Percentiles rank a stretch among this genome's conserved stretches.
Evolutionary conservation across 2,329 filamentous ascomycete species (phyloP).

Genomic region (Dactylellina parvicollis): DNA sequence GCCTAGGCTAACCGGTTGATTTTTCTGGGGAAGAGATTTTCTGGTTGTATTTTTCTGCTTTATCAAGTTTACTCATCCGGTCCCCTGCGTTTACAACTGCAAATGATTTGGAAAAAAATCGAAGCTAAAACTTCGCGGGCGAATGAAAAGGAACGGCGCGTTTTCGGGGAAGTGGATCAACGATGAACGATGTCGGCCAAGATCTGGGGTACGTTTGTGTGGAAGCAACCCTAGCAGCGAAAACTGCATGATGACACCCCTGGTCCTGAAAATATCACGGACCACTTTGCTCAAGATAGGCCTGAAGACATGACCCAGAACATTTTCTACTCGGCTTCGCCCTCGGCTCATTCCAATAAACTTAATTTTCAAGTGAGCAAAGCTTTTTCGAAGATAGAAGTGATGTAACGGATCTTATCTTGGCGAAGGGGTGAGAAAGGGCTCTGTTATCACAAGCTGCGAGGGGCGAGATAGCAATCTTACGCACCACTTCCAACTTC

Average conservation of each 20-base stretch:
- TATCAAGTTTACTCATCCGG: constrained; percentile 15
- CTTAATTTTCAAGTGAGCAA: neutral
- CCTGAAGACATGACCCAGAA: too few relatives aligned
- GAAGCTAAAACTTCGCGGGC: constrained; percentile 12
- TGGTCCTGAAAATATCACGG: too few relatives aligned
- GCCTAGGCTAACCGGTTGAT: neutral
- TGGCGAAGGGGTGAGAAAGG: constrained; percentile 7
- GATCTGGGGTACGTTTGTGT: constrained; percentile 46
- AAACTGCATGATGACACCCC: too few relatives aligned
- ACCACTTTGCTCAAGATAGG: too few relatives aligned
- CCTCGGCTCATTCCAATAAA: neutral
- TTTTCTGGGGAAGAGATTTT: neutral
- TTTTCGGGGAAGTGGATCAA: constrained; percentile 41
- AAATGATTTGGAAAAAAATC: constrained; percentile 4
- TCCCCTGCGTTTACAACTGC: neutral
- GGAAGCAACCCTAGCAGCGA: constrained; percentile 5
- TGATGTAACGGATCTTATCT: neutral
- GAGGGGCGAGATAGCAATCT: constrained; percentile 26
- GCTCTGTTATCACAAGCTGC: constrained; percentile 11
- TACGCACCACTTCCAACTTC: constrained; percentile 3
- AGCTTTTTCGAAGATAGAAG: neutral
- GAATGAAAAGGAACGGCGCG: constrained; percentile 10
- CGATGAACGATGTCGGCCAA: constrained; percentile 38
- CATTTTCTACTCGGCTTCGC: neutral
- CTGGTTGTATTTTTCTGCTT: constrained; percentile 8